A percentile compares a stretch with the other conserved stretches of the same genome.
Conservation (phyloP, 495 filamentous ascomycete species). For the Stereocaulon alpinum region DNA sequence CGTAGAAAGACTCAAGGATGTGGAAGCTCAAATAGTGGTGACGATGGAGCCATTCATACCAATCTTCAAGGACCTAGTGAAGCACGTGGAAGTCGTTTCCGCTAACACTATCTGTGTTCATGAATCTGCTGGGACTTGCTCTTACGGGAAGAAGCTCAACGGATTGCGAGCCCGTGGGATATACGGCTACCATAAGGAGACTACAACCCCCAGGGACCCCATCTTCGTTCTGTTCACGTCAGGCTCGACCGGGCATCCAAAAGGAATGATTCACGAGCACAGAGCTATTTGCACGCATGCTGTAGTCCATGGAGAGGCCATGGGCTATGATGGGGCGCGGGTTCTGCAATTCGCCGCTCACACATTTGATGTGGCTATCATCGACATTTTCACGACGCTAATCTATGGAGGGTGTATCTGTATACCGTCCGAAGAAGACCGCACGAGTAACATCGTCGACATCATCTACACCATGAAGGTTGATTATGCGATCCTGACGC, state of each 20-base stretch:
- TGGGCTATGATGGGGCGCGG: constrained; percentile 22
- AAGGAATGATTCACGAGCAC: constrained; percentile 34
- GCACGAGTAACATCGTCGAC: constrained; percentile 25
- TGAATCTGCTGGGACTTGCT: background rate
- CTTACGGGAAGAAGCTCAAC: background rate
- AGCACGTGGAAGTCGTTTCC: background rate
- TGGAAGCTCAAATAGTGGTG: constrained; percentile 1
- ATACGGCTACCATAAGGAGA: background rate
- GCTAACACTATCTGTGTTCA: background rate
- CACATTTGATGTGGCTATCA: constrained; percentile 34
- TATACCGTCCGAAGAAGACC: constrained; percentile 23
- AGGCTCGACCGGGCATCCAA: constrained; percentile 63
- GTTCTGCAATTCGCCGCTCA: constrained; percentile 38
- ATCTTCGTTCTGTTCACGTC: constrained; percentile 61
- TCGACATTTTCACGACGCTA: constrained; percentile 33
- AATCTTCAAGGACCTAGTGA: background rate
- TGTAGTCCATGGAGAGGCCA: background rate
- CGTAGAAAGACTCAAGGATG: background rate
- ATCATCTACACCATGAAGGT: constrained; percentile 22
- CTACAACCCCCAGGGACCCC: background rate
- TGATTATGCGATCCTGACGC: constrained; percentile 24
- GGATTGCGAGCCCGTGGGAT: too few species aligned
- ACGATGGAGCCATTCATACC: background rate
- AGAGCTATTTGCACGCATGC: constrained; percentile 3
- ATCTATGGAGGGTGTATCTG: constrained; percentile 32